Conservation (phyloP, 2,329 filamentous ascomycete genomes). For the Aureobasidium sp. region DNA sequence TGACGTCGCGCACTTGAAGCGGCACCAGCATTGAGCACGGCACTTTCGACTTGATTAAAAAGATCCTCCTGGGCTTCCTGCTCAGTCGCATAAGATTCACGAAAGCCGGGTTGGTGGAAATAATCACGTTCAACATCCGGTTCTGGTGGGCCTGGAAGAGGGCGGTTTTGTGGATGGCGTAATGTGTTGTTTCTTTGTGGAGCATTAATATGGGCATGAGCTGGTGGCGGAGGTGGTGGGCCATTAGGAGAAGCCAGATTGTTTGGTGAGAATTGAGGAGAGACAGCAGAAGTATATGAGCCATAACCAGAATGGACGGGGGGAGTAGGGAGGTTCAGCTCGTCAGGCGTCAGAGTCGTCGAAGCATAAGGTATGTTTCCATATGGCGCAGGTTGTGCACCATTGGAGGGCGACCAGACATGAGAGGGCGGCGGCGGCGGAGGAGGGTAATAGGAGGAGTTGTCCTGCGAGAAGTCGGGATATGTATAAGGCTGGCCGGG, state of each 20-base stretch:
- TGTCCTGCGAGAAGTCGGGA: background rate
- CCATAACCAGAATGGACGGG: background rate
- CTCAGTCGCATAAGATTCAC: slow-evolving; percentile 19
- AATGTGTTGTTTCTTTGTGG: slow-evolving; percentile 33
- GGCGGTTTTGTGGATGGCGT: slow-evolving; percentile 49
- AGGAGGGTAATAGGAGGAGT: background rate
- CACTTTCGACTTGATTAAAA: slow-evolving; percentile 48
- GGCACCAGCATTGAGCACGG: slow-evolving; percentile 33
- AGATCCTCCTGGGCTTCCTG: slow-evolving; percentile 45
- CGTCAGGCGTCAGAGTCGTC: background rate
- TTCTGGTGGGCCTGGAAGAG: slow-evolving; percentile 48
- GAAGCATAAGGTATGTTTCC: background rate
- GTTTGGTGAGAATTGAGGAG: slow-evolving; percentile 19
- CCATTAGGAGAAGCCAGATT: slow-evolving; percentile 28
- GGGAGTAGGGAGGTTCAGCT: slow-evolving; percentile 7
- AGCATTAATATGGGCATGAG: slow-evolving; percentile 31
- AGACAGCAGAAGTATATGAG: slow-evolving; percentile 14
- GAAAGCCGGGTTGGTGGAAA: slow-evolving; percentile 20
- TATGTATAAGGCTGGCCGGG: slow-evolving; percentile 6
- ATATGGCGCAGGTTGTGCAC: background rate
- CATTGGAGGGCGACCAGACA: background rate
- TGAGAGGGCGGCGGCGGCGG: slow-evolving; percentile 1
- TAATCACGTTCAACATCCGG: slow-evolving; percentile 31
- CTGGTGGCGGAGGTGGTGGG: slow-evolving; percentile 42
- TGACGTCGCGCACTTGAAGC: slow-evolving; percentile 13